Evolutionary conservation across 169 alveolate species (phyloP), one percentile per base, ranked within the genome.

Genomic region (Eimeria sp.): DNA sequence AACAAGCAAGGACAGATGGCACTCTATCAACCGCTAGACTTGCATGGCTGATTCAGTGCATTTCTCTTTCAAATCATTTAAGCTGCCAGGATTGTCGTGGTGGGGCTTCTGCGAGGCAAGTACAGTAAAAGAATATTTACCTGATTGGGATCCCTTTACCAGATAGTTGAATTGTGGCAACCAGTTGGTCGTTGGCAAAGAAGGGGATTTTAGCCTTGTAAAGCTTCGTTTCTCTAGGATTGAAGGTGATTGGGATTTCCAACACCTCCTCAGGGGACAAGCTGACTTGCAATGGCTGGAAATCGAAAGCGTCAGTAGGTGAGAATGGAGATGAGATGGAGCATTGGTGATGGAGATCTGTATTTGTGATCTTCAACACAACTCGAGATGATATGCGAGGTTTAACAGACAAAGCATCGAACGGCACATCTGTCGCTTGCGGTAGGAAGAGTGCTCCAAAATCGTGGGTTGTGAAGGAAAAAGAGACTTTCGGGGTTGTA

Each of bases 391-490:
- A 62, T 87, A 66, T 76, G 43, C 78, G 78, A 33, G 88, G 97
- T 60, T 72, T 43, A 43, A 43, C 56, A 6, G 89, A 74, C 80
- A 66, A 46, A 52, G 76, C n/a, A 40, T 60, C 95, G 64, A 11
- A 72, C 46, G 85, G 78, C 56, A 58, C 71, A 40, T 85, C 82
- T 25, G 89, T 33, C 30, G 91, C 89, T 11, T 90, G 95, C 94
- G 98, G 97, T 10, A 98, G 99, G 95, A 98, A 98, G 97, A 99
- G 98, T 66, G 99, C 98, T 27, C 99, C 99, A 94, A 99, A 99
- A 95, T 99, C 99, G 97, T 98, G 97, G 62, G 87, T 64, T 8
- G 88, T 85, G 85, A 98, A 98, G 94, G 99, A 97, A 93, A 99
- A 97, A 20, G 98, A 97, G 27, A 99, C 98, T 82, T 98, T 99